A percentile compares a stretch with the other conserved stretches of the same genome.
phyloP scores from a whole-genome alignment of 257 asterid species.

The Solanum etuberosum region DNA sequence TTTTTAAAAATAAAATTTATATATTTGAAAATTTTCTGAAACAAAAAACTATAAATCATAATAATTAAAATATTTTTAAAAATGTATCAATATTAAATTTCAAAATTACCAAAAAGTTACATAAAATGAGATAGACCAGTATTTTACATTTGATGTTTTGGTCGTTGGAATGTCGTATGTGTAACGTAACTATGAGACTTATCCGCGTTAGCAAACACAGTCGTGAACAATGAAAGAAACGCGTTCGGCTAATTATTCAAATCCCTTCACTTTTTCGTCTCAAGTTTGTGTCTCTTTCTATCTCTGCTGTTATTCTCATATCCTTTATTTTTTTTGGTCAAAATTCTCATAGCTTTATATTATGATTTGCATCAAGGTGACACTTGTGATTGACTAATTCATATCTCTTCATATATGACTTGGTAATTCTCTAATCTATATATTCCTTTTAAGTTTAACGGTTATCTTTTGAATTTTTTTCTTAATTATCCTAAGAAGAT shows the following conservation, averaged over 20 bases:
- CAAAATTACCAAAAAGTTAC: too few relatives aligned
- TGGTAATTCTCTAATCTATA: not conserved
- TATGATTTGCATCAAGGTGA: not conserved
- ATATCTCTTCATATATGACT: too few relatives aligned
- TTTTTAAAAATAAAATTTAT: too few relatives aligned
- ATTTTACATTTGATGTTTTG: not conserved
- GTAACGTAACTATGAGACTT: not conserved
- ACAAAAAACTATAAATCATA: not conserved
- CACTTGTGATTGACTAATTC: too few relatives aligned
- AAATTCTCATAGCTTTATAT: not conserved
- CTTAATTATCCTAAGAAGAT: not conserved
- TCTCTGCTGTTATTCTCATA: not conserved
- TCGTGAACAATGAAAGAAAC: not conserved
- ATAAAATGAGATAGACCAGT: too few relatives aligned
- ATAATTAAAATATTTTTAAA: too few relatives aligned
- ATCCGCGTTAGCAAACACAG: not conserved
- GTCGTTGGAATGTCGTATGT: not conserved
- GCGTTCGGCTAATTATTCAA: not conserved
- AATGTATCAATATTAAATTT: too few relatives aligned
- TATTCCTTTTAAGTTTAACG: not conserved
- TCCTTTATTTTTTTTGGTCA: not conserved
- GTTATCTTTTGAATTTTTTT: not conserved
- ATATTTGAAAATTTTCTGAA: not conserved
- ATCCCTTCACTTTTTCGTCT: not conserved
- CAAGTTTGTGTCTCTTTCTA: not conserved